Conservation (phyloP, 331 rosid species). For the Pyrus hybrid region DNA sequence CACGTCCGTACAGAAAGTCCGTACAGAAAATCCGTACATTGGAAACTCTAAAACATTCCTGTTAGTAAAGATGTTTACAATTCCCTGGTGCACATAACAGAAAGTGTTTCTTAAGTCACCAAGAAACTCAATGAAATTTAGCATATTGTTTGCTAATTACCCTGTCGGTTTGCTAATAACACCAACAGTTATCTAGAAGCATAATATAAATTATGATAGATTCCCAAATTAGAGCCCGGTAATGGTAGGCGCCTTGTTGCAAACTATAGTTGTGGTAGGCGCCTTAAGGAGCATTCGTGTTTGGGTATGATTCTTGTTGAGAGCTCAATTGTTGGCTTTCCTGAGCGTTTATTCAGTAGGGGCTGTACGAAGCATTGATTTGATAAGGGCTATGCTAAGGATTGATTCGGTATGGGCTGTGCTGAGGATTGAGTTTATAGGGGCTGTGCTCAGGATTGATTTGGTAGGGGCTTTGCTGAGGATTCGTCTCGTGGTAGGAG, state of each 20-base stretch:
- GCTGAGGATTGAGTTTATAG: slow-evolving; percentile 1
- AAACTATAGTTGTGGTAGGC: slow-evolving; percentile 1
- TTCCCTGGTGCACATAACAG: neutral
- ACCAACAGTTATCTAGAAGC: neutral
- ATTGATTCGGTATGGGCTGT: neutral
- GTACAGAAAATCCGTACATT: neutral
- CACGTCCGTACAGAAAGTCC: no score
- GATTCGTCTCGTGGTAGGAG: neutral
- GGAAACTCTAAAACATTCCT: neutral
- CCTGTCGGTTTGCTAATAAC: neutral
- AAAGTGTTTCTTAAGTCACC: neutral
- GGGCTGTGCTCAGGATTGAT: slow-evolving; percentile 5
- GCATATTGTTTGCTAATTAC: neutral
- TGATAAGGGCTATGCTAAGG: slow-evolving; percentile 8
- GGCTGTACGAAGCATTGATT: slow-evolving; percentile 8
- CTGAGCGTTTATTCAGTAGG: slow-evolving; percentile 7
- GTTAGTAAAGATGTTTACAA: neutral
- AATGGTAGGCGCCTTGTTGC: slow-evolving; percentile 14
- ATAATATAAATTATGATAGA: neutral
- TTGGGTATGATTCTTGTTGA: slow-evolving; percentile 17
- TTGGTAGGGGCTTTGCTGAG: neutral
- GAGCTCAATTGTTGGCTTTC: slow-evolving; percentile 18
- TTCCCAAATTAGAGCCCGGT: slow-evolving; percentile 2
- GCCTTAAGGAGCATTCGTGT: slow-evolving; percentile 3
- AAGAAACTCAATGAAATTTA: neutral